Conservation (phyloP, 2,329 filamentous ascomycete genomes). For the Hypomyces rosellus region DNA sequence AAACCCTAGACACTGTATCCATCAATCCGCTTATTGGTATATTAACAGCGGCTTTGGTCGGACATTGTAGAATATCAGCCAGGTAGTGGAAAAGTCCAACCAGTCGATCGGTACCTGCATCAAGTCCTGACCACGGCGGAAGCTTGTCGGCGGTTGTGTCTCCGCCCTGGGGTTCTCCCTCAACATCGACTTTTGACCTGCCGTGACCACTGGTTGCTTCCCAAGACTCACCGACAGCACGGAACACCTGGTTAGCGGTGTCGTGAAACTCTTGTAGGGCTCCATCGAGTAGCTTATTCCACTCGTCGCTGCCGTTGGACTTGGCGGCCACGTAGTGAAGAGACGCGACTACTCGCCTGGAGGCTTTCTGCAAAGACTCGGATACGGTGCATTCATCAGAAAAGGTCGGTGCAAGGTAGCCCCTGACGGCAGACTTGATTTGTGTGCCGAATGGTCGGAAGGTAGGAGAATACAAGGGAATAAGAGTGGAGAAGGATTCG, state of each 20-base stretch:
- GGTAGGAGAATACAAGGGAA: conserved; percentile 77
- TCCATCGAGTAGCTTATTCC: conserved; percentile 59
- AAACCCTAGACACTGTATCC: conserved; percentile 64
- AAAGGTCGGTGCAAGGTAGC: conserved; percentile 58
- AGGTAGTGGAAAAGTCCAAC: conserved; percentile 60
- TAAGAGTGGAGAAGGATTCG: conserved; percentile 62
- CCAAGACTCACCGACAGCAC: conserved; percentile 76
- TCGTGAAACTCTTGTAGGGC: conserved; percentile 60
- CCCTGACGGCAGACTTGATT: conserved; percentile 54
- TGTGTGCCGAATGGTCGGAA: conserved; percentile 71
- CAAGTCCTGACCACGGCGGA: conserved; percentile 68
- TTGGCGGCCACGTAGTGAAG: conserved; percentile 78
- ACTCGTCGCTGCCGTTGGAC: conserved; percentile 69
- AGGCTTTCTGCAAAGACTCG: conserved; percentile 46
- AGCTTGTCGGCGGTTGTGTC: conserved; percentile 44
- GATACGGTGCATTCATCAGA: conserved; percentile 45
- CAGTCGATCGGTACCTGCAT: conserved; percentile 64
- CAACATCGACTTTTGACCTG: conserved; percentile 36
- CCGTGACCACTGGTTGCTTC: conserved; percentile 55
- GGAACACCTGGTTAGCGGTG: conserved; percentile 70
- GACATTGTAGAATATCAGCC: conserved; percentile 53
- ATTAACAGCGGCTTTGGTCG: conserved; percentile 59
- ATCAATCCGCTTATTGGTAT: conserved; percentile 62
- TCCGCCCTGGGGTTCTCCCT: conserved; percentile 43
- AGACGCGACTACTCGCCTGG: conserved; percentile 61